Evolutionary conservation across 2,329 filamentous ascomycete species (phyloP).

Genomic region (Talaromyces marneffei): DNA sequence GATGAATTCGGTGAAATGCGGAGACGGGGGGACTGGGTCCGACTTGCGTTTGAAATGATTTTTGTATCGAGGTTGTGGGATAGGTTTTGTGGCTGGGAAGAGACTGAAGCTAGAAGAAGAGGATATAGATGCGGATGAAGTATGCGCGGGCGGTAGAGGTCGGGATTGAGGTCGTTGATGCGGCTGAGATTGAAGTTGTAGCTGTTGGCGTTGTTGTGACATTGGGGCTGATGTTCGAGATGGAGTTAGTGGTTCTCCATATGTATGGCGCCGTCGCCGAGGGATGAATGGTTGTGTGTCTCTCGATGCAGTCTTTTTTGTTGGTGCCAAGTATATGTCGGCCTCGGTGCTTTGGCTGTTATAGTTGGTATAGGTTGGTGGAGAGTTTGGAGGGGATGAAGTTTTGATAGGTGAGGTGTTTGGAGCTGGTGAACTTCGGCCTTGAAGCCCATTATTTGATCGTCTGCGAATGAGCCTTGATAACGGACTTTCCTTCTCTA

Average conservation of each 20-base stretch:
- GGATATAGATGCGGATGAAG: background rate
- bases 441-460: conserved; percentile 20
- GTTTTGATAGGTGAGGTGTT: background rate
- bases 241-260: conserved; percentile 33
- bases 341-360: background rate
- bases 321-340: background rate
- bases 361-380: background rate
- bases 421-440: conserved; percentile 18
- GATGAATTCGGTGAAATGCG: conserved; percentile 12
- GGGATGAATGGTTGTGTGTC: conserved; percentile 20
- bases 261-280: conserved; percentile 33
- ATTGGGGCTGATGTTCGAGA: background rate
- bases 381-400: conserved; percentile 9
- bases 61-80: conserved; percentile 11
- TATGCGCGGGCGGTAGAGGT: background rate
- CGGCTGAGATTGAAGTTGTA: background rate
- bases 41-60: conserved; percentile 14
- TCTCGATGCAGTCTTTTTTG: conserved; percentile 13
- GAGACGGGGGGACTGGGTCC: conserved; percentile 18
- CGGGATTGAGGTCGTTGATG: conserved; percentile 1
- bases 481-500: conserved; percentile 28
- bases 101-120: conserved; percentile 9
- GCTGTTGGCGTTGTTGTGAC: background rate
- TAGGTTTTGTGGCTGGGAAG: conserved; percentile 1
- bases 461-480: conserved; percentile 27